Evolutionary conservation across 2,329 filamentous ascomycete species (phyloP), one percentile per base, ranked within the genome.

Genomic region (Aspergillus ibericus): DNA sequence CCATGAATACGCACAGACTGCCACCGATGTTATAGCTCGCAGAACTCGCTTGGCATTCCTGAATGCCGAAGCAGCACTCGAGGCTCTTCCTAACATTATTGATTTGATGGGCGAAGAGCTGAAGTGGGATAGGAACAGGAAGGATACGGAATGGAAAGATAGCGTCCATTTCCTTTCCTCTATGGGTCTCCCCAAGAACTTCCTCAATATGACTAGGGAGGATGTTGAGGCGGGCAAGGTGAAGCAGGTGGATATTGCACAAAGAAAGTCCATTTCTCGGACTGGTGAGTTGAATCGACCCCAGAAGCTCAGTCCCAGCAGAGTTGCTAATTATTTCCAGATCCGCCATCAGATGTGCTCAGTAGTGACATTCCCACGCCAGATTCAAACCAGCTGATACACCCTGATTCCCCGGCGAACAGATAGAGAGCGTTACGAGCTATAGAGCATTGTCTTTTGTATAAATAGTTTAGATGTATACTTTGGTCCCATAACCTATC

Each of bases 1-100:
- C 52, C 88, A 96, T 75, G 93, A 97, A 78, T 96, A 96, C 70
- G 93, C 93, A 3, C 91, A 96, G 75, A 96, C 91, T 3, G 91
- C 92, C 1, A 88, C 93, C 15, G 93, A 97, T 72, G 89, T 97
- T 12, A 81, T 97, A 48, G 93, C 92, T 2, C 85, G 93, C 59
- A 84, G 93, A 61, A 97, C 90, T 40, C 83, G 93, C 57, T 79
- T 97, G 56, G 90, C 92, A 8, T 98, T 97, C 80, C 78, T 97
- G 66, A 96, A 96, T 72, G 92, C 92, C 5, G 91, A 96, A 75
- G 93, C 93, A 10, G 89, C 92, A 1, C 85, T 96, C 9, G 92
- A 96, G 77, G 88, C 92, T 1, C 82, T 96, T 47, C 93, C 93
- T 5, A 83, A 79, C 58, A 86, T 97, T 58, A 95, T 97, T 69